A percentile compares a stretch with the other conserved stretches of the same genome.
These are phyloP conservation scores for Arthroderma uncinatum DNA, from an alignment of 2,329 filamentous ascomycete species.

Conservation along the genomic window DNA sequence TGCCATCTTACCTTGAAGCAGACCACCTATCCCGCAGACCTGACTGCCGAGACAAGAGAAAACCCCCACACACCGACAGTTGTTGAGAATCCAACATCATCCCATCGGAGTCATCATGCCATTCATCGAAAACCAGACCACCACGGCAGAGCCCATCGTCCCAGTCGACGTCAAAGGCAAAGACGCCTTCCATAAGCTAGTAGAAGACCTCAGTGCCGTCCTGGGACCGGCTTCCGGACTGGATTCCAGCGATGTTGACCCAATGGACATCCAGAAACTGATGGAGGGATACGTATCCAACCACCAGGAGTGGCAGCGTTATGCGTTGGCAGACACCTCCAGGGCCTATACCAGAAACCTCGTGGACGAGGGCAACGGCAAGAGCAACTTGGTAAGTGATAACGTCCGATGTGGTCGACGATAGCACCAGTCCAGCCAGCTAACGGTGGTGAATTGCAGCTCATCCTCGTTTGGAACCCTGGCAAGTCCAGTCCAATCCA, in stretches of 20 bases:
- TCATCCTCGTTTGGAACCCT: slow-evolving; percentile 82
- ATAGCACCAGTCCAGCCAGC: slow-evolving; percentile 12
- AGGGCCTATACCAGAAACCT: slow-evolving; percentile 76
- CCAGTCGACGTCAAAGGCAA: slow-evolving; percentile 11
- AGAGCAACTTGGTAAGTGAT: slow-evolving; percentile 56
- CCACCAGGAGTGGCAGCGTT: slow-evolving; percentile 60
- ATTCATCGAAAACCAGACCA: slow-evolving; percentile 7
- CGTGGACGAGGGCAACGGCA: slow-evolving; percentile 79
- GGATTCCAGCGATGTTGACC: slow-evolving; percentile 69
- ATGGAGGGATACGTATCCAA: slow-evolving; percentile 66
- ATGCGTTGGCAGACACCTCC: slow-evolving; percentile 59
- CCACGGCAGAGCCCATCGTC: slow-evolving; percentile 9
- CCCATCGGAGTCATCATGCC: background rate
- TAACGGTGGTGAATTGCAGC: slow-evolving; percentile 38
- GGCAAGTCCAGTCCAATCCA: slow-evolving; percentile 76
- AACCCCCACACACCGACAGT: background rate
- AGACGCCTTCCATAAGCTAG: slow-evolving; percentile 54
- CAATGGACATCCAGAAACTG: slow-evolving; percentile 55
- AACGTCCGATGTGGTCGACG: background rate
- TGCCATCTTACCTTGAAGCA: background rate
- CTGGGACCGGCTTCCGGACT: slow-evolving; percentile 74
- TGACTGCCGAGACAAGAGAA: no score
- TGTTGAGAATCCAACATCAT: background rate
- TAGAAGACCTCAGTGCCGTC: slow-evolving; percentile 58
- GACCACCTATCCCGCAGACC: no score